These are phyloP conservation scores for Penicillium fimorum DNA, from an alignment of 495 filamentous ascomycete genomes.

Conservation along the genomic window DNA sequence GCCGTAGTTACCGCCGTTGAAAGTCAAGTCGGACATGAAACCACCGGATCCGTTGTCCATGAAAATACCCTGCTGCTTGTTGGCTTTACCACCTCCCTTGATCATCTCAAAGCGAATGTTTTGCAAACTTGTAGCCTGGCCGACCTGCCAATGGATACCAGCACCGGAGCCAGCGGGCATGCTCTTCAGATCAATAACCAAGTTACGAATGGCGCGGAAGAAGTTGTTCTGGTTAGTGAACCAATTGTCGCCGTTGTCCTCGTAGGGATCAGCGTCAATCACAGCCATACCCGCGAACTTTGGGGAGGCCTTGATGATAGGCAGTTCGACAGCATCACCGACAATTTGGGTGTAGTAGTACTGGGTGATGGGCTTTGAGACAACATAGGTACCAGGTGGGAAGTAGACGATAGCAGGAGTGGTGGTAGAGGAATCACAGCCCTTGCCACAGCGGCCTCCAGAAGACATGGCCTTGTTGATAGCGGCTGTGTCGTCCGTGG, in stretches of 20 bases:
- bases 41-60: constrained; percentile 95
- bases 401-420: constrained; percentile 78
- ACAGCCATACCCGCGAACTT: constrained; percentile 81
- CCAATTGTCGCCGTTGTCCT: constrained; percentile 60
- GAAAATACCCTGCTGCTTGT: constrained; percentile 86
- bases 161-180: constrained; percentile 63
- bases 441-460: constrained; percentile 71
- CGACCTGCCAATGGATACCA: constrained; percentile 98
- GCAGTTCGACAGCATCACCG: constrained; percentile 67
- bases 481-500: constrained; percentile 81
- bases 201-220: constrained; percentile 93
- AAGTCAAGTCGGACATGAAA: constrained; percentile 82
- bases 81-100: constrained; percentile 62
- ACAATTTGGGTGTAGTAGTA: constrained; percentile 81
- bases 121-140: constrained; percentile 88
- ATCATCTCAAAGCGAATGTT: constrained; percentile 91
- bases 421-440: constrained; percentile 79
- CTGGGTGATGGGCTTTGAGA: constrained; percentile 65
- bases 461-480: constrained; percentile 82
- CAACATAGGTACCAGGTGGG: constrained; percentile 72
- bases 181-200: constrained; percentile 79
- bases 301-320: constrained; percentile 72
- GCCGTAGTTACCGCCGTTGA: constrained; percentile 83
- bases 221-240: constrained; percentile 99
- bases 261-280: constrained; percentile 87